These are phyloP conservation scores for Maudiozyma turicensis DNA, from an alignment of 805 yeast species.

Conservation along the genomic window DNA sequence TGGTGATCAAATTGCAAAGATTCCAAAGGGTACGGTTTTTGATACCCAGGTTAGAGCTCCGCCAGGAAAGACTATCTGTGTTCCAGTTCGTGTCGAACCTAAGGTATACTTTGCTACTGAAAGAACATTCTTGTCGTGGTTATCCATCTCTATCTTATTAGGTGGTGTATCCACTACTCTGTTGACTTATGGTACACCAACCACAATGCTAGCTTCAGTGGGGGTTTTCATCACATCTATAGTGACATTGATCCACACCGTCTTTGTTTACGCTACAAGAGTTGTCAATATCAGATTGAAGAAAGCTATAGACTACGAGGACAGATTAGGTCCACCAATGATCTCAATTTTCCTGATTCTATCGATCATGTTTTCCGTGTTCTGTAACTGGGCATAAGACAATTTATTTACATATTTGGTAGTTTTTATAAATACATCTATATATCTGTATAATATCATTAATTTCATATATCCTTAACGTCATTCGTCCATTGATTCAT, in stretches of 20 bases:
- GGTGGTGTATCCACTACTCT: conserved; percentile 85
- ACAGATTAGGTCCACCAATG: conserved; percentile 75
- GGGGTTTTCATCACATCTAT: conserved; percentile 81
- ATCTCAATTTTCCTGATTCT: conserved; percentile 67
- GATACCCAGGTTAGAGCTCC: conserved; percentile 60
- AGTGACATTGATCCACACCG: conserved; percentile 61
- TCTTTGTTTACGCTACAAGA: conserved; percentile 69
- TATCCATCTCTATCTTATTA: conserved; percentile 78
- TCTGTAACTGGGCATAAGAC: conserved; percentile 27
- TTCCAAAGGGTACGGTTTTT: conserved; percentile 57
- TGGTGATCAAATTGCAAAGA: conserved; percentile 41
- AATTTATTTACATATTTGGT: neutral
- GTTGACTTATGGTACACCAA: conserved; percentile 69
- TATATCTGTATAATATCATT: neutral
- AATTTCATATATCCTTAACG: neutral
- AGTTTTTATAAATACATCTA: neutral
- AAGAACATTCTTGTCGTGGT: conserved; percentile 89
- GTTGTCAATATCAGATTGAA: conserved; percentile 74
- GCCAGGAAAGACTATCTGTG: conserved; percentile 78
- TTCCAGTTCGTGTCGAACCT: conserved; percentile 95
- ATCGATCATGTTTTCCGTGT: conserved; percentile 54
- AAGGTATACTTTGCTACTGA: conserved; percentile 98
- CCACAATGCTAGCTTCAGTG: conserved; percentile 70
- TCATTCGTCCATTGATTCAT: neutral
- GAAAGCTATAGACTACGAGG: conserved; percentile 78